Percentiles rank a stretch among this genome's conserved stretches.
Evolutionary conservation across 345 rosid species (phyloP).

Genomic region (Eucalyptus victrix): DNA sequence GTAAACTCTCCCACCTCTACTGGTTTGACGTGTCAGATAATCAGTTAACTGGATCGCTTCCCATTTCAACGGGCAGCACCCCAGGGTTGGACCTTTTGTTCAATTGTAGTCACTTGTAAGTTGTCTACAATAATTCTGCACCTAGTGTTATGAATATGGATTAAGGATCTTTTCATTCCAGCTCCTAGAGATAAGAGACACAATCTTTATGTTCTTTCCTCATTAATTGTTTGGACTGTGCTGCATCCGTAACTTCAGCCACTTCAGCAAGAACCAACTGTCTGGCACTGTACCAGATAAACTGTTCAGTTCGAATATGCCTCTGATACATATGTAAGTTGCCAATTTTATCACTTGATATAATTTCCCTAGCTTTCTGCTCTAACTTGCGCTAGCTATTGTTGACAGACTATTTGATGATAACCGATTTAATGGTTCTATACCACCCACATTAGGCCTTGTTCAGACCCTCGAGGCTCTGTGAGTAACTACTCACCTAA

Average conservation of each 20-base stretch:
- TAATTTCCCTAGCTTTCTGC: neutral
- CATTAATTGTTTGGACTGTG: neutral
- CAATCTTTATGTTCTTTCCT: neutral
- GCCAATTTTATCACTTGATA: neutral
- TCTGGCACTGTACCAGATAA: constrained; percentile 15
- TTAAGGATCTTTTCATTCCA: neutral
- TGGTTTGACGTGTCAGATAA: constrained; percentile 40
- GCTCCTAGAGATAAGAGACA: neutral
- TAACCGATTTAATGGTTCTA: constrained; percentile 50
- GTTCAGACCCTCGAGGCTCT: constrained; percentile 87
- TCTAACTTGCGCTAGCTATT: neutral
- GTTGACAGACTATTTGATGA: constrained; percentile 61
- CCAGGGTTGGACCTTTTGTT: constrained; percentile 31
- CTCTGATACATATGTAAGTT: constrained; percentile 31
- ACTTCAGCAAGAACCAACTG: constrained; percentile 23
- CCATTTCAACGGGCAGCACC: constrained; percentile 14
- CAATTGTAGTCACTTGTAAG: constrained; percentile 31
- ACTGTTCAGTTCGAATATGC: constrained; percentile 23
- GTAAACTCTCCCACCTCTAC: constrained; percentile 11
- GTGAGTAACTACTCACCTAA: constrained; percentile 37
- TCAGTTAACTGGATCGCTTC: constrained; percentile 19
- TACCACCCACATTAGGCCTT: constrained; percentile 59
- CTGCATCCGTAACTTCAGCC: constrained; percentile 1
- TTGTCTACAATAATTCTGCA: neutral
- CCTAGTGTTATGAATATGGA: neutral